Base-by-base conservation (phyloP, 208 protist genomes). In the Leishmania gerbilli region DNA sequence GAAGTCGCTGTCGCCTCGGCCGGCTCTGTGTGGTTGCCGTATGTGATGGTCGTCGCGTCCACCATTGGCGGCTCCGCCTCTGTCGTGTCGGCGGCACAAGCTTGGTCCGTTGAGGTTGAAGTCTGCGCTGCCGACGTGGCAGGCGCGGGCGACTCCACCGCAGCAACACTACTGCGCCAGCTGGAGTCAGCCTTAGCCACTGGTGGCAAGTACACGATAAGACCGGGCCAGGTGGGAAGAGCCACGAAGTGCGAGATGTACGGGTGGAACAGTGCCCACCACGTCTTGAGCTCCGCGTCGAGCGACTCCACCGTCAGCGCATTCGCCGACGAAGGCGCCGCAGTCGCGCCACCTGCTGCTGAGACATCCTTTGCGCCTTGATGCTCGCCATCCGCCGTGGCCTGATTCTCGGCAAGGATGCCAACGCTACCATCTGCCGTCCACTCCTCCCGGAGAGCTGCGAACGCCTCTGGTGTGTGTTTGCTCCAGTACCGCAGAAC, bases 211-310 rank as follows among this genome's bases (percentile, higher is more conserved):
- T 77, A 79, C 24, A 96, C 72, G n/a, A 95, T 40, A 27, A 95
- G 60, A 9, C 84, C 84, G 4, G 90, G 89, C 76, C 85, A 88
- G n/a, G 86, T 88, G 40, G 91, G 81, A 56, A 94, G 55, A 6
- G 93, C 93, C n/a, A 96, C 93, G 75, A 93, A 96, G 47, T 90
- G 86, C 5, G 88, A 72, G 19, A 89, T 68, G 77, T 77, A 86
- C 2, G 90, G 88, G 3, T 87, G 64, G 67, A 96, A 90, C 3
- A 64, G 31, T 0, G 77, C 67, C 77, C 85, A 85, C 90, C 91
- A 93, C 72, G 71, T 24, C 69, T 55, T 53, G 27, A 82, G 71
- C 49, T 49, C 71, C 37, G 74, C 40, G 42, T 79, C 78, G 31
- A 86, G 68, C 42, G 76, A 84, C 65, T 88, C 67, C 8, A 74